Evolutionary conservation across 2,329 filamentous ascomycete genomes (phyloP).

Genomic region (Cordyceps farinosa): DNA sequence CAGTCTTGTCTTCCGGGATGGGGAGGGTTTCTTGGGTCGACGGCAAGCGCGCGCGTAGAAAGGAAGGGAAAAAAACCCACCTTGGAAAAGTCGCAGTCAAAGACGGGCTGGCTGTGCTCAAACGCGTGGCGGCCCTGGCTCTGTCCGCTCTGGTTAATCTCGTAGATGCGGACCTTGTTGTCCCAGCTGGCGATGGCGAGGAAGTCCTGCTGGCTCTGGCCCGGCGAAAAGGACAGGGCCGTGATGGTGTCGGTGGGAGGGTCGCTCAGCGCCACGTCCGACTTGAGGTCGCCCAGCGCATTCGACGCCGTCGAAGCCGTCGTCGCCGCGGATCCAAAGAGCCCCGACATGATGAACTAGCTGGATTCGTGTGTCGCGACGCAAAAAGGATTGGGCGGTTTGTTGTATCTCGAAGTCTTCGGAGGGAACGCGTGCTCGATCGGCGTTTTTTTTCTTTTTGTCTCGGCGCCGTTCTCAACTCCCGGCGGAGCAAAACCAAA

Average conservation of each 20-base stretch:
- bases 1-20: neutral
- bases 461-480: neutral
- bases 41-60: neutral
- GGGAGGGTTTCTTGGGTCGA: no score
- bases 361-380: neutral
- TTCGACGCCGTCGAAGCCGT: conserved; percentile 55
- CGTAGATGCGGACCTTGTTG: conserved; percentile 95
- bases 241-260: conserved; percentile 89
- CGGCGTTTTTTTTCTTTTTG: neutral
- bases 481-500: neutral
- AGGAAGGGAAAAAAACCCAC: conserved; percentile 50
- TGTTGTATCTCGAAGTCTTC: neutral
- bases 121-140: conserved; percentile 83
- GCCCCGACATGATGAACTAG: conserved; percentile 54
- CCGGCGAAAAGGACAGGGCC: conserved; percentile 77
- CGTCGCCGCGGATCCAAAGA: conserved; percentile 52
- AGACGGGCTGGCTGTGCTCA: conserved; percentile 79
- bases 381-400: neutral
- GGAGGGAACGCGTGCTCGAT: conserved; percentile 11
- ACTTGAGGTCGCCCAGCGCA: conserved; percentile 85
- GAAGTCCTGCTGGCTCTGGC: conserved; percentile 59
- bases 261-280: conserved; percentile 74
- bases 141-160: conserved; percentile 73
- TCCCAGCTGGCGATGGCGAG: conserved; percentile 94
- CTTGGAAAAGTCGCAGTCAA: conserved; percentile 84